phyloP scores from a whole-genome alignment of 2,329 filamentous ascomycete genomes.

The Chaetomiaceae sp. region DNA sequence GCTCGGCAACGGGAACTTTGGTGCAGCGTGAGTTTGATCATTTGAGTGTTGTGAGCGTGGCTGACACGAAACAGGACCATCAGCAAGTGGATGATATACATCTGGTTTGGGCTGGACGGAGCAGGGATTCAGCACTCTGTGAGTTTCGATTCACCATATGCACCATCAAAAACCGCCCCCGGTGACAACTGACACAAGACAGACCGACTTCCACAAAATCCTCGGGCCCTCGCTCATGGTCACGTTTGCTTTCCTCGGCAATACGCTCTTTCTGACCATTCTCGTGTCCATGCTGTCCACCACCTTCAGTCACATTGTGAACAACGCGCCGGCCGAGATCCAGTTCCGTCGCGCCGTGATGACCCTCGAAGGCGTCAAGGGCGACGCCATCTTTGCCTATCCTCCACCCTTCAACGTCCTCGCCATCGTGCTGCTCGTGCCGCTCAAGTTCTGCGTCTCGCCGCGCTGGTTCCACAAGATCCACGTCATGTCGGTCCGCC shows the following conservation, averaged over 20 bases:
- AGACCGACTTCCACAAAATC: conserved; percentile 70
- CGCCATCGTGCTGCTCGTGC: conserved; percentile 66
- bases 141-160: neutral
- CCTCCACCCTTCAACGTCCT: conserved; percentile 78
- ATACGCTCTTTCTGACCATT: conserved; percentile 83
- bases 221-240: conserved; percentile 76
- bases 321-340: conserved; percentile 74
- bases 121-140: conserved; percentile 54
- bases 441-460: conserved; percentile 70
- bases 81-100: conserved; percentile 87
- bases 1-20: conserved; percentile 61
- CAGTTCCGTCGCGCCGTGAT: conserved; percentile 75
- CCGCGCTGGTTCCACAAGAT: conserved; percentile 87
- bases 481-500: conserved; percentile 68
- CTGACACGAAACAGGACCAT: conserved; percentile 48
- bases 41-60: too few species aligned
- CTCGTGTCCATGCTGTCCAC: conserved; percentile 81
- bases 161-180: neutral
- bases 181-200: conserved; percentile 8
- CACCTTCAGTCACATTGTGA: conserved; percentile 72
- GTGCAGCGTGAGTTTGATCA: conserved; percentile 41
- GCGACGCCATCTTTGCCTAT: conserved; percentile 76
- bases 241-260: conserved; percentile 77
- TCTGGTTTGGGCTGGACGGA: conserved; percentile 83
- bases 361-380: conserved; percentile 80